Base-by-base conservation (phyloP, 2,329 filamentous ascomycete species). In the Colletotrichum echinochloae region DNA sequence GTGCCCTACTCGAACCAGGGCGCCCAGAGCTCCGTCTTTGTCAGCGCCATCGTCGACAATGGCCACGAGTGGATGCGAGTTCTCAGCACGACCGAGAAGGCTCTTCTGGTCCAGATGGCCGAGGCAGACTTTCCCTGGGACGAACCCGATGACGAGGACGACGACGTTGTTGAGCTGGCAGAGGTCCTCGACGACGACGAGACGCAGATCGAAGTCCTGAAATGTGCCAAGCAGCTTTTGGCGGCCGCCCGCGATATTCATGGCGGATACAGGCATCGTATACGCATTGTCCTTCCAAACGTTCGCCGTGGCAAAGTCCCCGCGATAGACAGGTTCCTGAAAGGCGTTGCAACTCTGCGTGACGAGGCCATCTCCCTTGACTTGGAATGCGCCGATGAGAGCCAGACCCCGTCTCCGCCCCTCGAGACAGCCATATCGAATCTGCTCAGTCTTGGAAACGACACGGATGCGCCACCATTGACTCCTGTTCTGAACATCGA, bases 91-190 rank as follows among this genome's bases (percentile, higher is more conserved):
- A 77, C 76, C 41, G 71, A 74, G 5, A 75, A 78, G 44, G 74
- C 79, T 14, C 73, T 83, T 54, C 78, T 79, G 2, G 73, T 79
- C 0, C 80, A 83, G 52, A 79, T 83, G 81, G 77, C 77, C 3
- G 81, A 82, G 59, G 76, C 76, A 28, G 81, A 81, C 11, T 83
- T 81, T 76, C 75, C 74, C 9, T 83, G 81, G 81, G 81, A 79
- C 18, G 80, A 80, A 7, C 67, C 57, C 1, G 67, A 63, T 30
- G 51, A 48, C 14, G 64, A 48, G n/a, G 37, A 41, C 2, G 71
- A 75, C 7, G 66, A 75, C 1, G 77, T 77, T 0, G 77, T 77
- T 0, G 77, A 81, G 2, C 59, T 69, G 1, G 78, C 81, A 6
- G 78, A 81, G 18, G 66, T 73, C 39, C 75, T 78, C 2, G 80